Evolutionary conservation across 2,329 filamentous ascomycete species (phyloP).

Genomic region (Bipolaris zeicola): DNA sequence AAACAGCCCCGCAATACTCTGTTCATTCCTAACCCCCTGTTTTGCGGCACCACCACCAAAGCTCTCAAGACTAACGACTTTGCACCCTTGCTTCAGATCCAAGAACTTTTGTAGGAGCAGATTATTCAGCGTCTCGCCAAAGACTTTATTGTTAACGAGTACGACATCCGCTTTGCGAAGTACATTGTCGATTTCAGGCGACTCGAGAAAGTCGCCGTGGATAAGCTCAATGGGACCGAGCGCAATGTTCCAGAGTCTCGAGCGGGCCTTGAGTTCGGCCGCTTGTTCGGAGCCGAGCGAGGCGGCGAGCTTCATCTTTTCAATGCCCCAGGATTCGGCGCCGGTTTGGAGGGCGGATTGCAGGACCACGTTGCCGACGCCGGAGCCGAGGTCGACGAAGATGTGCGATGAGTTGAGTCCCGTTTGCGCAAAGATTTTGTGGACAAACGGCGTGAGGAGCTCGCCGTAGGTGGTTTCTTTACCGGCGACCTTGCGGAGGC

Average conservation of each 20-base stretch:
- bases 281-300: slow-evolving; percentile 80
- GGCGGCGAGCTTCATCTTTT: slow-evolving; percentile 92
- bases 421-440: slow-evolving; percentile 78
- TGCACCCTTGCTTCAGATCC: slow-evolving; percentile 87
- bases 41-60: slow-evolving; percentile 71
- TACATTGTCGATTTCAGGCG: slow-evolving; percentile 70
- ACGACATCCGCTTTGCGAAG: slow-evolving; percentile 91
- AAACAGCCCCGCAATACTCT: slow-evolving; percentile 81
- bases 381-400: slow-evolving; percentile 93
- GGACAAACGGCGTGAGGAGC: slow-evolving; percentile 81
- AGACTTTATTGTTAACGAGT: slow-evolving; percentile 97
- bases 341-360: slow-evolving; percentile 93
- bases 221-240: slow-evolving; percentile 81
- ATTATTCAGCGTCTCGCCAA: slow-evolving; percentile 85
- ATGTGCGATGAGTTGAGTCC: slow-evolving; percentile 80
- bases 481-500: slow-evolving; percentile 82
- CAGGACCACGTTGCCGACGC: slow-evolving; percentile 92
- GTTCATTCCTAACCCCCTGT: slow-evolving; percentile 73
- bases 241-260: slow-evolving; percentile 84
- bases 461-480: slow-evolving; percentile 96
- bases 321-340: slow-evolving; percentile 94
- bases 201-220: slow-evolving; percentile 81
- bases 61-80: slow-evolving; percentile 88
- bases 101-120: slow-evolving; percentile 86
- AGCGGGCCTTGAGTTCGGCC: slow-evolving; percentile 82